Evolutionary conservation across 2,329 filamentous ascomycete genomes (phyloP).

Genomic region (Chalaropsis thielavioides): DNA sequence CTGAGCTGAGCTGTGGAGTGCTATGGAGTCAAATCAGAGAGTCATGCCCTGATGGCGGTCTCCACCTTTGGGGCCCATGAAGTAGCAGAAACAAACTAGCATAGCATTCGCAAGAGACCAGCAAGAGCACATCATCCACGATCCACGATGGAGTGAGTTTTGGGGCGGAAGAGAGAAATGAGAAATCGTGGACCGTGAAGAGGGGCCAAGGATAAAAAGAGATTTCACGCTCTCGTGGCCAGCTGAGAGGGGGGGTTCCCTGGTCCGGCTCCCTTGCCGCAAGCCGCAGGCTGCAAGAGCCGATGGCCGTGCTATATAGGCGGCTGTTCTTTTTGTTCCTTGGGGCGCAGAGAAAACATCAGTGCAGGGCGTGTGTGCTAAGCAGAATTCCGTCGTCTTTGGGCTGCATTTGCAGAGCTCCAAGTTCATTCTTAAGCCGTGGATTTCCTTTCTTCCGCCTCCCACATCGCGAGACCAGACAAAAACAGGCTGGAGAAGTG

Average conservation of each 20-base stretch:
- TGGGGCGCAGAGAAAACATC: not conserved
- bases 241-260: not conserved
- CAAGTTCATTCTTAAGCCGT: not conserved
- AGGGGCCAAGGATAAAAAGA: not conserved
- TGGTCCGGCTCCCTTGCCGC: constrained; percentile 1
- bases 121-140: not conserved
- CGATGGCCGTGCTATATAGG: not conserved
- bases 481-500: too few relatives aligned
- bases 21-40: too few relatives aligned
- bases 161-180: not conserved
- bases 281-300: not conserved
- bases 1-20: too few relatives aligned
- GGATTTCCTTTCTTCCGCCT: too few relatives aligned
- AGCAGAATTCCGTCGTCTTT: not conserved
- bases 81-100: too few relatives aligned
- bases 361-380: not conserved
- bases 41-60: too few relatives aligned
- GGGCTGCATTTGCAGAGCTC: not conserved
- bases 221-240: not conserved
- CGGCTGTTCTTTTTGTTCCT: not conserved
- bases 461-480: too few relatives aligned
- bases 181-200: not conserved
- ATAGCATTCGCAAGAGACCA: not conserved
- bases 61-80: too few relatives aligned
- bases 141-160: too few relatives aligned